phyloP scores from a whole-genome alignment of 73 alveolate species.

The Symbiodinium pilosum region DNA sequence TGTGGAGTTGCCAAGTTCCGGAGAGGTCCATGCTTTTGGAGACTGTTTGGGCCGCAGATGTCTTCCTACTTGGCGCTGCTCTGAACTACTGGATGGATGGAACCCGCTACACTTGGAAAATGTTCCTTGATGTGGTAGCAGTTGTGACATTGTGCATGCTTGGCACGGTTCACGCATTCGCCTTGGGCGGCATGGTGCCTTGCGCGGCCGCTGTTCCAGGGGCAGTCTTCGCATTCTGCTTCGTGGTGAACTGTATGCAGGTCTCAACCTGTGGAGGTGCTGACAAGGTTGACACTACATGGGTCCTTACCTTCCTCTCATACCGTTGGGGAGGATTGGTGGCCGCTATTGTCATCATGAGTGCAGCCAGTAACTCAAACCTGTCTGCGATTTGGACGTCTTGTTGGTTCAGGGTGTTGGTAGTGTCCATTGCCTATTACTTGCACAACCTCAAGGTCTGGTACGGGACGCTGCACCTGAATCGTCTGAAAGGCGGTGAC shows the following conservation, averaged over 20 bases:
- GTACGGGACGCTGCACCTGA: neutral
- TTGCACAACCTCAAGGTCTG: neutral
- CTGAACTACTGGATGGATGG: slow-evolving; percentile 12
- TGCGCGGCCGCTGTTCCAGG: neutral
- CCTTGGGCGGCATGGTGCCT: neutral
- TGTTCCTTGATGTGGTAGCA: neutral
- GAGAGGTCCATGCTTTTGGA: too few relatives aligned
- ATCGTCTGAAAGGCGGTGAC: neutral
- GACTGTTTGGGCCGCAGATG: too few relatives aligned
- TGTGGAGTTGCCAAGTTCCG: too few relatives aligned
- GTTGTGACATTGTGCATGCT: neutral
- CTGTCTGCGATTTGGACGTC: neutral
- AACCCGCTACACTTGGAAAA: neutral
- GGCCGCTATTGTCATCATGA: neutral
- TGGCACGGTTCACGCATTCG: neutral
- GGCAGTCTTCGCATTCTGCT: neutral
- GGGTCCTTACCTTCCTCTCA: neutral
- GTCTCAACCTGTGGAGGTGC: neutral
- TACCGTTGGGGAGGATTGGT: slow-evolving; percentile 1
- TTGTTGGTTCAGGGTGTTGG: neutral
- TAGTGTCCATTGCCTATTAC: neutral
- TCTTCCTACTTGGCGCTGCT: neutral
- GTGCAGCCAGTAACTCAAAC: neutral
- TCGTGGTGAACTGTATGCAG: neutral
- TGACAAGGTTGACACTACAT: neutral